Percentiles rank a stretch among this genome's conserved stretches.
Evolutionary conservation across 208 protist genomes (phyloP).

Genomic region (Acanthamoeba sp.): DNA sequence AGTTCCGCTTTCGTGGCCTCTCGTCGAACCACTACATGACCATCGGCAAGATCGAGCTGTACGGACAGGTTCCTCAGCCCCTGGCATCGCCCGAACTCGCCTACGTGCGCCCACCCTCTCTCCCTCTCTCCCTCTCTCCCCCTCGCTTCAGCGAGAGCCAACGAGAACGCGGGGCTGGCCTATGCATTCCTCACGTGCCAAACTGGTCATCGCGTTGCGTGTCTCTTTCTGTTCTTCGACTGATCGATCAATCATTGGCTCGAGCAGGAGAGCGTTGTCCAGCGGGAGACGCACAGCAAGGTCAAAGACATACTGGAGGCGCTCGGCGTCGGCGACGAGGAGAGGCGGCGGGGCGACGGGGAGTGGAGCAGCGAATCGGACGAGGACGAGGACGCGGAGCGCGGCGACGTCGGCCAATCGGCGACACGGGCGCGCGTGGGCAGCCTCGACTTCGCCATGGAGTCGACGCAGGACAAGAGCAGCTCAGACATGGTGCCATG

Average conservation of each 20-base stretch:
- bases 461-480: neutral
- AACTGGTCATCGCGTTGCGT: neutral
- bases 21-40: constrained; percentile 52
- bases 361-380: neutral
- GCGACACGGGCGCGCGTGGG: neutral
- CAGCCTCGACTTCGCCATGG: neutral
- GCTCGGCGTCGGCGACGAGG: neutral
- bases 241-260: neutral
- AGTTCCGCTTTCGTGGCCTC: constrained; percentile 65
- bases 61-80: constrained; percentile 19
- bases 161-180: too few species aligned
- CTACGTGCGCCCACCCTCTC: neutral
- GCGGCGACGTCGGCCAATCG: neutral
- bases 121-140: neutral
- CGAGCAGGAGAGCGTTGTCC: neutral
- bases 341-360: neutral
- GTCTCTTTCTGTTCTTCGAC: too few species aligned
- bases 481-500: neutral
- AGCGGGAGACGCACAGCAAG: neutral
- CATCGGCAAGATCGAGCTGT: constrained; percentile 69
- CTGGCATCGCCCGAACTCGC: neutral
- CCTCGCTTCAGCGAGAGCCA: too few species aligned
- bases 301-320: neutral
- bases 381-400: neutral
- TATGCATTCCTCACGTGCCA: too few species aligned